Conservation (phyloP, 257 asterid species). For the Phtheirospermum japonicum region DNA sequence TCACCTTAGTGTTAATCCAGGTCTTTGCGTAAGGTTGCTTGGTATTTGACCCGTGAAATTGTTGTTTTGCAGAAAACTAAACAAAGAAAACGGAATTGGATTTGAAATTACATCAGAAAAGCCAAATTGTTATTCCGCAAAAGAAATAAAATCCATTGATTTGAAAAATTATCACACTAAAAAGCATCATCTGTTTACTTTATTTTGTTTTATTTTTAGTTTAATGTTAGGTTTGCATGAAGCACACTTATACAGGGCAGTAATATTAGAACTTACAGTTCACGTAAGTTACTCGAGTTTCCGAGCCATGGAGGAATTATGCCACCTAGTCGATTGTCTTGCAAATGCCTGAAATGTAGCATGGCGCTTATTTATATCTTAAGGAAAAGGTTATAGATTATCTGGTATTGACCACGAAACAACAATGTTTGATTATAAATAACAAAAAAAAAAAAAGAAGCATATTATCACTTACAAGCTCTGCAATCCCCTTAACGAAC, state of each 20-base stretch:
- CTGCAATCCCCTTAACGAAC: slow-evolving; percentile 57
- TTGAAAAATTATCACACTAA: too few species aligned
- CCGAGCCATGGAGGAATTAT: slow-evolving; percentile 65
- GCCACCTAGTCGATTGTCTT: slow-evolving; percentile 69
- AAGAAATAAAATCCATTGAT: too few species aligned
- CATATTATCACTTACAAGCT: slow-evolving; percentile 56
- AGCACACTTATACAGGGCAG: not conserved
- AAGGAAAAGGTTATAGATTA: not conserved
- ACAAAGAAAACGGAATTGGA: too few species aligned
- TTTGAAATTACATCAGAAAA: too few species aligned
- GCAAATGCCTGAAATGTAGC: slow-evolving; percentile 65
- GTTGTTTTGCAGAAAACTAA: slow-evolving; percentile 77
- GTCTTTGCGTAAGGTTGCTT: slow-evolving; percentile 45
- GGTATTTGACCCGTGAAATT: slow-evolving; percentile 88
- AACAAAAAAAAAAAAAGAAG: not conserved
- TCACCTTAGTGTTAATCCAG: slow-evolving; percentile 64
- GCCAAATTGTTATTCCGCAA: too few species aligned
- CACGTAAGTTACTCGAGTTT: slow-evolving; percentile 41
- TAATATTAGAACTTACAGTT: slow-evolving; percentile 60
- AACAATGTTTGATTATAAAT: not conserved
- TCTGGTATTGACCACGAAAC: slow-evolving; percentile 1
- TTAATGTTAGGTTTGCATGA: too few species aligned
- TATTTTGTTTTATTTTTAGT: too few species aligned
- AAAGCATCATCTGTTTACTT: too few species aligned
- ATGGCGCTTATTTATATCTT: not conserved